Evolutionary conservation across 1,139 yeast species (phyloP).

Genomic region (Taphrina wiesneri): DNA sequence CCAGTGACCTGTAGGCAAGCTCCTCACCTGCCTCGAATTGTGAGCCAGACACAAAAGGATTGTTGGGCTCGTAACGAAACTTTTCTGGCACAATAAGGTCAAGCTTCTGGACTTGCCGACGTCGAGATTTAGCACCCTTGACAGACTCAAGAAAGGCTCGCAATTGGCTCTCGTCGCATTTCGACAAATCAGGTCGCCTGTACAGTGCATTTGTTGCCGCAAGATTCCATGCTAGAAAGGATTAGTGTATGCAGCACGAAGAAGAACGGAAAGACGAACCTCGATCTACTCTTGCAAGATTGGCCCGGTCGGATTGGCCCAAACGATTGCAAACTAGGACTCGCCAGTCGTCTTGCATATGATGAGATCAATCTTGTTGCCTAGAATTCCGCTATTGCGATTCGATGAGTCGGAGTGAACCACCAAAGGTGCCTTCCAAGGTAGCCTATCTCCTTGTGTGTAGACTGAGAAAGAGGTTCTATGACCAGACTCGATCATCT

Average conservation of each 20-base stretch:
- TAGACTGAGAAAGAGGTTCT: too few species aligned
- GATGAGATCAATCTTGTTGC: background rate
- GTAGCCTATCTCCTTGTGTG: too few species aligned
- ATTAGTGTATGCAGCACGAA: background rate
- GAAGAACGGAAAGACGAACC: background rate
- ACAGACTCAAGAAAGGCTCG: background rate
- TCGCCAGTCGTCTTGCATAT: constrained; percentile 8
- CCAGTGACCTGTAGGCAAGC: background rate
- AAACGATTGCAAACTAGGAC: background rate
- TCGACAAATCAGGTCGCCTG: constrained; percentile 6
- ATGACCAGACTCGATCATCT: too few species aligned
- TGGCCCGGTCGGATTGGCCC: background rate
- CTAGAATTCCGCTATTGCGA: too few species aligned
- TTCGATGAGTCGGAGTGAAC: too few species aligned
- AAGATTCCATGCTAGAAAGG: background rate
- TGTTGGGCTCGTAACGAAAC: background rate
- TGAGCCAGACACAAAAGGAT: background rate
- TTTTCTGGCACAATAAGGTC: background rate
- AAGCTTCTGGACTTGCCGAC: background rate
- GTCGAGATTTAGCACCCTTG: background rate
- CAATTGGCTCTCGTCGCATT: background rate
- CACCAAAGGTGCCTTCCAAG: too few species aligned
- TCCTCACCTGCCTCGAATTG: background rate
- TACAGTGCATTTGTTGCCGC: background rate
- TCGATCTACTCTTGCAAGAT: background rate